Evolutionary conservation across 176 grass and related monocot species (phyloP), one percentile per base, ranked within the genome.

Genomic region (Triticum dicoccoides): DNA sequence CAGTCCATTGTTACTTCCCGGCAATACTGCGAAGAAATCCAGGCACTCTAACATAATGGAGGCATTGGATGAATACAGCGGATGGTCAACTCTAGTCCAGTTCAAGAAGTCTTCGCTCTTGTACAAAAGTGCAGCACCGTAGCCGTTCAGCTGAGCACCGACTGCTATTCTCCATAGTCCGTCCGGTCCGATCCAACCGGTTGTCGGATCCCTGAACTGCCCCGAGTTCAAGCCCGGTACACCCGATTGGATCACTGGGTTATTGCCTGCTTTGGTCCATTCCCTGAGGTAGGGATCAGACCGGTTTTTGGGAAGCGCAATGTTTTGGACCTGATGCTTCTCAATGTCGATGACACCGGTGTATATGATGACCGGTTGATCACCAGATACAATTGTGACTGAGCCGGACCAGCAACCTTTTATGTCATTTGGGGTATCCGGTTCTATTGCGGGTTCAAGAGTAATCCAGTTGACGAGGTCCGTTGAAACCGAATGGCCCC

Each of bases 351-450:
- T 58, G 54, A 58, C 83, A 15, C 95, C 95, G 0, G 95, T 97
- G 85, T 97, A 97, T 78, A 97, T 66, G 70, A 97, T 95, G 8
- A 81, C 89, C 1, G 89, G 90, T 14, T 68, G 47, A 64, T 51
- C 82, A 25, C 44, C 78, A 4, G 75, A 72, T 0, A 93, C 88
- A 77, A 95, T 86, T 45, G 95, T 97, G 38, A 92, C 87, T 58
- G 95, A 97, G 14, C 95, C 95, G 9, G 95, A 91, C 92, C 90
- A 97, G 47, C 92, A 94, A 32, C 95, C 95, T 5, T 89, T 91
- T 66, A 86, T 83, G 69, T 97, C 95, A 18, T 82, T 89, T 1
- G 87, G 64, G 9, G 68, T 88, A 21, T 35, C 76, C 23, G 34
- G 84, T 18, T 84, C 70, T 66, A 97, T 82, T 6, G 95, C 95